Conservation (phyloP, 257 asterid genomes). For the Solanum medicagineum region DNA sequence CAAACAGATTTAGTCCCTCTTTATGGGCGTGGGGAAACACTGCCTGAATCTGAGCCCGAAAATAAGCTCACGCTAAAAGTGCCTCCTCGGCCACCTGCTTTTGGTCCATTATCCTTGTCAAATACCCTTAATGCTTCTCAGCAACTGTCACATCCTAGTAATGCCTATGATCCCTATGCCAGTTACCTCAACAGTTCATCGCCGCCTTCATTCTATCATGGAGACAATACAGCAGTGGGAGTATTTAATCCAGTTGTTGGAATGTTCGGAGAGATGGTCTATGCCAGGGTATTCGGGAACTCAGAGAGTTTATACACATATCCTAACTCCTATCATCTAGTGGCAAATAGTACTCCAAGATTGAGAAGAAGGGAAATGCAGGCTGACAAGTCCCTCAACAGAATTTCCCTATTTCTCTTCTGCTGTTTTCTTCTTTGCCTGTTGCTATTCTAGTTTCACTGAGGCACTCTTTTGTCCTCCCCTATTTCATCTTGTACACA, state of each 20-base stretch:
- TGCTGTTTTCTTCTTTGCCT: conserved; percentile 54
- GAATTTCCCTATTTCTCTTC: conserved; percentile 53
- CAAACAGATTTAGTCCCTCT: conserved; percentile 57
- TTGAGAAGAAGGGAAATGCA: conserved; percentile 61
- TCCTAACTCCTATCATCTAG: conserved; percentile 53
- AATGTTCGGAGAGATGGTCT: conserved; percentile 74
- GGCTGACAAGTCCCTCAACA: conserved; percentile 51
- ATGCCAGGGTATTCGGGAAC: conserved; percentile 57
- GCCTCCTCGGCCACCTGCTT: conserved; percentile 68
- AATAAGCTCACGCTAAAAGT: conserved; percentile 16
- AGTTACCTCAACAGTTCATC: conserved; percentile 7
- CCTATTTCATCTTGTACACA: conserved; percentile 5
- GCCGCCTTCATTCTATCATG: conserved; percentile 7
- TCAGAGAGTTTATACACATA: conserved; percentile 41
- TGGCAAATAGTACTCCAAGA: conserved; percentile 34
- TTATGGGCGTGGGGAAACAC: conserved; percentile 48
- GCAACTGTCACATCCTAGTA: conserved; percentile 4
- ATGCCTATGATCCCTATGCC: not conserved
- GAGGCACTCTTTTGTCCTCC: not conserved
- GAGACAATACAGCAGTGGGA: conserved; percentile 7
- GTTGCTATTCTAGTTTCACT: conserved; percentile 34
- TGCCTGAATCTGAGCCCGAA: conserved; percentile 26
- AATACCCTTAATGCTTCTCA: conserved; percentile 14
- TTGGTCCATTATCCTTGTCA: conserved; percentile 22
- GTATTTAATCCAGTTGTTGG: conserved; percentile 28